Conservation (phyloP, 495 filamentous ascomycete genomes). For the Penicillium pulvis region DNA sequence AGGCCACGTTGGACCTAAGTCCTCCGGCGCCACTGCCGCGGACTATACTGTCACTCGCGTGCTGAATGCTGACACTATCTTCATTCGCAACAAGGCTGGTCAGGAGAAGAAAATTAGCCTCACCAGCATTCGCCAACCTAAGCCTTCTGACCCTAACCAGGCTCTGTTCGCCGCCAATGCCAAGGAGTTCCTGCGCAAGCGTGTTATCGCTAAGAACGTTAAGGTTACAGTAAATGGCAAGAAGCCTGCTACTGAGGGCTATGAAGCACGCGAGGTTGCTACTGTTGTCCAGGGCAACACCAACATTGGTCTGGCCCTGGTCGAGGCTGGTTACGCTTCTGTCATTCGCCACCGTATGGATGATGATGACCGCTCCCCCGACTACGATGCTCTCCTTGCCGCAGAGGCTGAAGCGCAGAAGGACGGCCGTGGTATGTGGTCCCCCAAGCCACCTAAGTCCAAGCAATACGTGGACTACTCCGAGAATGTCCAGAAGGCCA, state of each 20-base stretch:
- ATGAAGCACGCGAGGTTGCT: constrained; percentile 91
- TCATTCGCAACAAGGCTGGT: constrained; percentile 79
- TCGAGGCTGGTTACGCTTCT: constrained; percentile 88
- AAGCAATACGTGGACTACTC: constrained; percentile 87
- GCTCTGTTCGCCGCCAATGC: constrained; percentile 87
- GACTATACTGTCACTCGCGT: constrained; percentile 86
- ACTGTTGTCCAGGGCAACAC: constrained; percentile 82
- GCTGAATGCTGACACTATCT: constrained; percentile 85
- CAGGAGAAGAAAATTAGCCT: constrained; percentile 87
- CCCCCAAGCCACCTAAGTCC: constrained; percentile 74
- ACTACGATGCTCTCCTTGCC: constrained; percentile 89
- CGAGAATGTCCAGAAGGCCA: constrained; percentile 91
- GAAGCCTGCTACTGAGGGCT: constrained; percentile 85
- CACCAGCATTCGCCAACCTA: constrained; percentile 90
- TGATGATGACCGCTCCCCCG: constrained; percentile 86
- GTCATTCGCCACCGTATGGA: constrained; percentile 93
- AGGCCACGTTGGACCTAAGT: constrained; percentile 65
- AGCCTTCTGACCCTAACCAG: constrained; percentile 77
- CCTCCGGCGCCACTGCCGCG: constrained; percentile 53
- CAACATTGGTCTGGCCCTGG: constrained; percentile 81
- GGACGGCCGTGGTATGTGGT: constrained; percentile 93
- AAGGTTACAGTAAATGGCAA: constrained; percentile 85
- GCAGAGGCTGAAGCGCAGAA: constrained; percentile 85
- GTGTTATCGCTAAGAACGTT: constrained; percentile 93
- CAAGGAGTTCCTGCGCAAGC: constrained; percentile 94